Evolutionary conservation across 2,329 filamentous ascomycete genomes (phyloP).

Genomic region (Arthrobotrys pseudoclavata): DNA sequence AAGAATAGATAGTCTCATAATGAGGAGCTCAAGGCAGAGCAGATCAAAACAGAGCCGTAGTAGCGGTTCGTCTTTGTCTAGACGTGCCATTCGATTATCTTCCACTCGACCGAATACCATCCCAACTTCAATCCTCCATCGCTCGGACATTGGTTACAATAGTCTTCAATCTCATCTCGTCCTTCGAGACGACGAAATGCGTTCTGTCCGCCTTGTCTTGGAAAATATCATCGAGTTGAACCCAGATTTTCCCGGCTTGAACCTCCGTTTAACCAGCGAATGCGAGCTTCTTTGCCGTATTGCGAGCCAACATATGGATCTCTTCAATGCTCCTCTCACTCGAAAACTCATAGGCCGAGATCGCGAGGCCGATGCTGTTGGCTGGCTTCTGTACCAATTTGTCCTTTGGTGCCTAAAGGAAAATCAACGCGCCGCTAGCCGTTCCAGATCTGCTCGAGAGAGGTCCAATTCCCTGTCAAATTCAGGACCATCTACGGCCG

Average conservation of each 20-base stretch:
- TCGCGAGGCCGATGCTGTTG: conserved; percentile 20
- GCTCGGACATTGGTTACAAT: conserved; percentile 18
- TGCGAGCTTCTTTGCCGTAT: conserved; percentile 39
- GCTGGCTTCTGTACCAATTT: conserved; percentile 43
- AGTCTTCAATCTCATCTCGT: conserved; percentile 14
- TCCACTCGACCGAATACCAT: conserved; percentile 22
- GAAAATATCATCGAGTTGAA: conserved; percentile 25
- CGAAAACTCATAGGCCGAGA: conserved; percentile 3
- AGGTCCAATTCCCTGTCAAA: conserved; percentile 4
- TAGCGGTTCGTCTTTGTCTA: neutral
- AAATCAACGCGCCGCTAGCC: conserved; percentile 8
- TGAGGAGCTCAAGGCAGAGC: conserved; percentile 10
- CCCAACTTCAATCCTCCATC: conserved; percentile 36
- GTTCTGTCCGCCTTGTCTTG: neutral
- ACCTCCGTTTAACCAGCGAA: conserved; percentile 40
- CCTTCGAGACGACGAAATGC: conserved; percentile 34
- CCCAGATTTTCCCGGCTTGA: conserved; percentile 30
- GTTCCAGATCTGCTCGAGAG: neutral
- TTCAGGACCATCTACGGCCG: neutral
- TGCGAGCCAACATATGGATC: conserved; percentile 12
- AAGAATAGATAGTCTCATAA: neutral
- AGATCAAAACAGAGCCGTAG: neutral
- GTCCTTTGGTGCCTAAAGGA: conserved; percentile 32
- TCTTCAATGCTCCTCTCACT: conserved; percentile 3
- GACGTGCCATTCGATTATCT: conserved; percentile 2